Conservation (phyloP, 176 grass and related monocot species). For the Panicum miliaceum region DNA sequence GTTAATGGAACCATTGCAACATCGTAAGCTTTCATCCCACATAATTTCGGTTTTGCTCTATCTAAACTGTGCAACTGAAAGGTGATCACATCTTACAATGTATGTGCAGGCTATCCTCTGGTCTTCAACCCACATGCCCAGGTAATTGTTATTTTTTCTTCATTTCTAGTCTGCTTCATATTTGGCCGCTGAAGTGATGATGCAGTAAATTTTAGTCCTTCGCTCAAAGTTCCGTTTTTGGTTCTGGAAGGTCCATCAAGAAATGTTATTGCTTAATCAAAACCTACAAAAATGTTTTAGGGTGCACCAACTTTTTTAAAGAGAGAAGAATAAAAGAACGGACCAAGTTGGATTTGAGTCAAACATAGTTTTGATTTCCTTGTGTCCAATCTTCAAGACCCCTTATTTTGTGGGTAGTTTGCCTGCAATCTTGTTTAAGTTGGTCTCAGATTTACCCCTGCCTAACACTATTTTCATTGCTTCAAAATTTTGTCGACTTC, state of each 20-base stretch:
- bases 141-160: slow-evolving; percentile 51
- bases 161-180: slow-evolving; percentile 18
- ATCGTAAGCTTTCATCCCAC: too few relatives aligned
- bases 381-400: not conserved
- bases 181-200: not conserved
- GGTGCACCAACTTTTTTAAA: not conserved
- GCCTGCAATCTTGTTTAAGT: not conserved
- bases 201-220: slow-evolving; percentile 6
- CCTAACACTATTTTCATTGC: slow-evolving; percentile 6
- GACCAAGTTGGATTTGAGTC: not conserved
- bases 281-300: not conserved
- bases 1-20: slow-evolving; percentile 82
- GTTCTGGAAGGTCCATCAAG: not conserved
- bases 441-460: not conserved
- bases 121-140: slow-evolving; percentile 83
- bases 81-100: slow-evolving; percentile 16
- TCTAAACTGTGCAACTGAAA: not conserved
- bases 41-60: too few relatives aligned
- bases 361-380: not conserved
- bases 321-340: not conserved
- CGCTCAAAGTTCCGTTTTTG: slow-evolving; percentile 28
- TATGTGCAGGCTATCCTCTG: slow-evolving; percentile 62
- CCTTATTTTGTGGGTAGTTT: not conserved
- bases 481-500: not conserved
- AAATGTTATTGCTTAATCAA: slow-evolving; percentile 1